Evolutionary conservation across 2,329 filamentous ascomycete species (phyloP).

Genomic region (Mycogone perniciosa): DNA sequence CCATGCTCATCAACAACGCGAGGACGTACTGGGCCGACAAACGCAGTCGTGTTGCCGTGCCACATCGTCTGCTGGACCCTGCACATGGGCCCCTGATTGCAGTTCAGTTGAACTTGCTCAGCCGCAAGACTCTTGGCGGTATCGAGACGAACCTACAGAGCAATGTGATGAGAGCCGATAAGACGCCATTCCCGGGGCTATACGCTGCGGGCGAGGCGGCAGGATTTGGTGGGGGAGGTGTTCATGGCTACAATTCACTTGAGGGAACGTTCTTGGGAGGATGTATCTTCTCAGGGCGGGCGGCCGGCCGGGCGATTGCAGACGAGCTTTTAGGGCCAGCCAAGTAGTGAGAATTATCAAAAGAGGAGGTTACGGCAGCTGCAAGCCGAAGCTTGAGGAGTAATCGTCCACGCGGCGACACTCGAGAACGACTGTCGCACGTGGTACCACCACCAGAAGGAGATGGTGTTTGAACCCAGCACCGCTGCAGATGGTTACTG

Average conservation of each 20-base stretch:
- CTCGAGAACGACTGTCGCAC: too few relatives aligned
- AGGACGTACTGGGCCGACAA: conserved; percentile 50
- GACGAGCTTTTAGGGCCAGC: conserved; percentile 31
- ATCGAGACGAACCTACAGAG: conserved; percentile 54
- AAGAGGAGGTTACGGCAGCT: neutral
- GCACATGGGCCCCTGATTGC: conserved; percentile 54
- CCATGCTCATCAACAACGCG: conserved; percentile 54
- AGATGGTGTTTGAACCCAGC: too few relatives aligned
- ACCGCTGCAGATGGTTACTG: too few relatives aligned
- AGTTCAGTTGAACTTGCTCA: conserved; percentile 54
- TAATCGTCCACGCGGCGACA: too few relatives aligned
- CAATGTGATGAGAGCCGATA: conserved; percentile 48
- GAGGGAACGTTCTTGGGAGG: conserved; percentile 58
- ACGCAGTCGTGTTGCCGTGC: conserved; percentile 44
- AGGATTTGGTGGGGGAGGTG: conserved; percentile 56
- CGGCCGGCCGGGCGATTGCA: conserved; percentile 49
- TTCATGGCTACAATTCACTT: conserved; percentile 56
- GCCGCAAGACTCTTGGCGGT: conserved; percentile 54
- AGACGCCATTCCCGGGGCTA: conserved; percentile 43
- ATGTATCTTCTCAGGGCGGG: conserved; percentile 56
- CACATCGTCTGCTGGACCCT: conserved; percentile 48
- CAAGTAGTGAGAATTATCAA: neutral
- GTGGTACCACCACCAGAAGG: too few relatives aligned
- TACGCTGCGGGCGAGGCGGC: conserved; percentile 56
- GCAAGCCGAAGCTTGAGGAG: neutral